These are phyloP conservation scores for Fusarium secorum DNA, from an alignment of 2,329 filamentous ascomycete genomes.

Conservation along the genomic window DNA sequence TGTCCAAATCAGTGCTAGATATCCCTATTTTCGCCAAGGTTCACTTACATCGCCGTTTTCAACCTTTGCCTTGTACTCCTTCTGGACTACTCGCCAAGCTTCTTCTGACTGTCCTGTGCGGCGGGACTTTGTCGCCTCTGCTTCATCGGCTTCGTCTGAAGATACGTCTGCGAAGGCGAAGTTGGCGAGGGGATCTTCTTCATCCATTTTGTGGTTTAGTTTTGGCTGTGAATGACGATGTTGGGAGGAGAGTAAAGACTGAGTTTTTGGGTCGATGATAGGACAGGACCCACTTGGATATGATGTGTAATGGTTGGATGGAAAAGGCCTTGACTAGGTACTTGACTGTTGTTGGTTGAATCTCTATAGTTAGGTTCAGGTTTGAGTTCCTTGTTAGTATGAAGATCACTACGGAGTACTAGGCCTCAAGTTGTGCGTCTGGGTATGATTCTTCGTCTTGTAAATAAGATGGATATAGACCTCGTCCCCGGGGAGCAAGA, in stretches of 20 bases:
- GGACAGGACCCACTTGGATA: constrained; percentile 29
- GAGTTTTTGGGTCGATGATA: constrained; percentile 26
- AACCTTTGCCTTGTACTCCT: constrained; percentile 56
- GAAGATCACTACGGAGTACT: not conserved
- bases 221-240: not conserved
- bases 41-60: constrained; percentile 62
- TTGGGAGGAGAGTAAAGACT: not conserved
- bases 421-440: not conserved
- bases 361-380: not conserved
- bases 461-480: not conserved
- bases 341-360: not conserved
- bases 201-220: constrained; percentile 38
- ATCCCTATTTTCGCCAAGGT: not conserved
- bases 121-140: constrained; percentile 41
- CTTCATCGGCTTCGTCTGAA: constrained; percentile 47
- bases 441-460: not conserved
- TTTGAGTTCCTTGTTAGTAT: not conserved
- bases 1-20: not conserved
- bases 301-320: constrained; percentile 13
- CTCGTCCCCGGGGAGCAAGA: not conserved
- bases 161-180: constrained; percentile 48
- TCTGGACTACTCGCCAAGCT: constrained; percentile 57
- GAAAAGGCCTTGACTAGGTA: not conserved
- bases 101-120: constrained; percentile 58
- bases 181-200: constrained; percentile 43